These are phyloP conservation scores for Ligustrum vulgare DNA, from an alignment of 257 asterid species.

Conservation along the genomic window DNA sequence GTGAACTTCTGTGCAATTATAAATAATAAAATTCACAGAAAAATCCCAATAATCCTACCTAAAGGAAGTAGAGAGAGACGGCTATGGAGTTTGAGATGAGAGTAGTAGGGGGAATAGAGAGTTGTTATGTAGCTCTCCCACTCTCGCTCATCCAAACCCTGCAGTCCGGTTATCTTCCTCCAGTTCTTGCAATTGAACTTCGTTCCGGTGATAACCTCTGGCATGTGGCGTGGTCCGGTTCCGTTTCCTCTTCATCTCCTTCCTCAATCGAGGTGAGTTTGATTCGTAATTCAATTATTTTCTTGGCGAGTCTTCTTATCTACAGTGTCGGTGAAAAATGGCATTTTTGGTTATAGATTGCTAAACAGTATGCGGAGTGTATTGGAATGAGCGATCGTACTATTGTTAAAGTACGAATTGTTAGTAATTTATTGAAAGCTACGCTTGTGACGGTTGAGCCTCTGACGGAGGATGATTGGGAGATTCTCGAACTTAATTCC, in stretches of 20 bases:
- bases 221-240: slow-evolving; percentile 92
- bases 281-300: background rate
- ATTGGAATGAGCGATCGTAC: slow-evolving; percentile 72
- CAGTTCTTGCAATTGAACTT: slow-evolving; percentile 77
- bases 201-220: slow-evolving; percentile 53
- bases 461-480: slow-evolving; percentile 98
- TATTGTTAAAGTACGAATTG: slow-evolving; percentile 62
- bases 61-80: slow-evolving; percentile 7
- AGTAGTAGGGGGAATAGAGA: slow-evolving; percentile 64
- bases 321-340: background rate
- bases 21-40: background rate
- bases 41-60: background rate
- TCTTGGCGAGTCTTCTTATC: background rate
- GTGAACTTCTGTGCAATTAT: background rate
- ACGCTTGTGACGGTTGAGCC: slow-evolving; percentile 84
- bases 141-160: slow-evolving; percentile 76
- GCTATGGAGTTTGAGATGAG: slow-evolving; percentile 90
- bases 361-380: slow-evolving; percentile 85
- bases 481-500: slow-evolving; percentile 91
- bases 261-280: slow-evolving; percentile 72
- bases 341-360: slow-evolving; percentile 46
- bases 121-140: slow-evolving; percentile 84
- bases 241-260: slow-evolving; percentile 69
- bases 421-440: slow-evolving; percentile 74
- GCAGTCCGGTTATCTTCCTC: slow-evolving; percentile 84